Evolutionary conservation across 169 alveolate species (phyloP).

Genomic region (Plasmodium billcollinsi): DNA sequence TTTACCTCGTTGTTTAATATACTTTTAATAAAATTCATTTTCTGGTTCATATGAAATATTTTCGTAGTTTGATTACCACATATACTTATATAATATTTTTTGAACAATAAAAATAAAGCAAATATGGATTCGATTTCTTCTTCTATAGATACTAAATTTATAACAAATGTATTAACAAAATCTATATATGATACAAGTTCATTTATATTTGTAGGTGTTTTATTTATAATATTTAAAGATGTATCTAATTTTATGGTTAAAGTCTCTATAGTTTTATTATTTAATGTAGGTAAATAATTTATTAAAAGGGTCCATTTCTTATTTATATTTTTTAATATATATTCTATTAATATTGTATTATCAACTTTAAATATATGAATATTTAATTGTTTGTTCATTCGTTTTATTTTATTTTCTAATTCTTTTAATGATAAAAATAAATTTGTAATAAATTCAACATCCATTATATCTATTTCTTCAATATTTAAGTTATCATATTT

Average conservation of each 20-base stretch:
- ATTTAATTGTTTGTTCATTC: conserved; percentile 23
- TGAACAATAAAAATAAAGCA: conserved; percentile 34
- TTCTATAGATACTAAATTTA: conserved; percentile 30
- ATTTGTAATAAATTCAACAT: conserved; percentile 7
- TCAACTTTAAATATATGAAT: conserved; percentile 39
- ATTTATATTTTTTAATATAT: conserved; percentile 26
- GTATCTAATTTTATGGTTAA: conserved; percentile 10
- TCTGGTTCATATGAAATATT: conserved; percentile 48
- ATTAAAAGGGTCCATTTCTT: conserved; percentile 29
- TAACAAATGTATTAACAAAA: conserved; percentile 6
- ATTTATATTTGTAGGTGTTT: conserved; percentile 9
- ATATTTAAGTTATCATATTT: conserved; percentile 27
- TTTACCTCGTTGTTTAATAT: conserved; percentile 26
- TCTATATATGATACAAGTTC: conserved; percentile 37
- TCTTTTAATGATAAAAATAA: conserved; percentile 36
- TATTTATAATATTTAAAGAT: conserved; percentile 31
- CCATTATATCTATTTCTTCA: conserved; percentile 44
- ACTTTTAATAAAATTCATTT: conserved; percentile 28
- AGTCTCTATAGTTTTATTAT: conserved; percentile 19
- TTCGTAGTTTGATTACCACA: conserved; percentile 52
- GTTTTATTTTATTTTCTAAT: conserved; percentile 26
- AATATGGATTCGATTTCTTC: conserved; percentile 48
- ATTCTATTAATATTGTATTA: conserved; percentile 16
- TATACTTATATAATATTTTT: conserved; percentile 53
- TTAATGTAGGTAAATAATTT: conserved; percentile 55